These are phyloP conservation scores for Starmera stellimalicola DNA, from an alignment of 1,139 yeast genomes.

Conservation along the genomic window DNA sequence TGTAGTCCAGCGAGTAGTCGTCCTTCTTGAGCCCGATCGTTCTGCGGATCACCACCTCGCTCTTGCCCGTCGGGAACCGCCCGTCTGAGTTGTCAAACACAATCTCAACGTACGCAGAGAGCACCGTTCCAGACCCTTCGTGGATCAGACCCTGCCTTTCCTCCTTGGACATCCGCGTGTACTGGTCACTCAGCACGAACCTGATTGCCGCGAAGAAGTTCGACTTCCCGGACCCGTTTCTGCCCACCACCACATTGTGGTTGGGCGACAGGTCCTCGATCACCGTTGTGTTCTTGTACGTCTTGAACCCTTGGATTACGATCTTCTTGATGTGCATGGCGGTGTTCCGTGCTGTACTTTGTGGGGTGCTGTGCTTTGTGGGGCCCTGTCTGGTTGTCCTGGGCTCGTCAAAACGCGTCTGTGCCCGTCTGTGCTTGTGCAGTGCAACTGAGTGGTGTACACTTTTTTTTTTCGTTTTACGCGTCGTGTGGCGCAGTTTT, in stretches of 20 bases:
- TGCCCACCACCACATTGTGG: conserved; percentile 86
- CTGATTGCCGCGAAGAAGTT: conserved; percentile 94
- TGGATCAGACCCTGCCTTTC: conserved; percentile 85
- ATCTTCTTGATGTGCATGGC: conserved; percentile 37
- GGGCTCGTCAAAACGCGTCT: neutral
- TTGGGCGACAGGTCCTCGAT: conserved; percentile 72
- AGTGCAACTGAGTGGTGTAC: neutral
- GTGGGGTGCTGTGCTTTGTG: no score
- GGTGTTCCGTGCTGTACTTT: no score
- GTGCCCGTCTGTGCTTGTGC: neutral
- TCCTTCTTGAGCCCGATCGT: conserved; percentile 91
- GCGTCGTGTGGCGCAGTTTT: no score
- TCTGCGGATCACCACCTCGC: conserved; percentile 68
- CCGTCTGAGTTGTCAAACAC: conserved; percentile 75
- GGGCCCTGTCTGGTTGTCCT: no score
- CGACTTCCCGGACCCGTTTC: conserved; percentile 96
- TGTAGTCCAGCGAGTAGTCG: conserved; percentile 50
- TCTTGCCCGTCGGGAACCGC: conserved; percentile 44
- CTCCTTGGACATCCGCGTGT: conserved; percentile 78
- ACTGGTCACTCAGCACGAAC: conserved; percentile 86
- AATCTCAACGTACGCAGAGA: conserved; percentile 90
- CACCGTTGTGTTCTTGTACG: conserved; percentile 78
- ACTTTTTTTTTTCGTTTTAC: neutral
- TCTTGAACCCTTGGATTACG: conserved; percentile 86
- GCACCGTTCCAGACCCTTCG: conserved; percentile 84